phyloP scores from a whole-genome alignment of 306 rosid species.

The Vigna angularis region DNA sequence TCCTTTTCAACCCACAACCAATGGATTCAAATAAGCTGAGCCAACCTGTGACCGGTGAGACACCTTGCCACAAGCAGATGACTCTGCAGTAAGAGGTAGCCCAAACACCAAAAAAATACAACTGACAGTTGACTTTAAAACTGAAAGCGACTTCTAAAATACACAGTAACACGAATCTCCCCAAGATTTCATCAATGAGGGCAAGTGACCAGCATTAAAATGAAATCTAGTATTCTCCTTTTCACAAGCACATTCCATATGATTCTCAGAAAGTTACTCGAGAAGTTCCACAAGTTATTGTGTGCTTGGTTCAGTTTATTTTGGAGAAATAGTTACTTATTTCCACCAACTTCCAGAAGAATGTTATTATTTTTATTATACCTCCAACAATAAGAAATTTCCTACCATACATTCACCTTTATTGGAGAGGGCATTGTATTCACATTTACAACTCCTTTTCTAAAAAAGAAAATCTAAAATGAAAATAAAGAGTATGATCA shows the following conservation, averaged over 20 bases:
- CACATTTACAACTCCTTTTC: not conserved
- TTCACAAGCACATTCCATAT: constrained; percentile 11
- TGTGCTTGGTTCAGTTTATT: not conserved
- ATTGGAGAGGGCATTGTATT: constrained; percentile 10
- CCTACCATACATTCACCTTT: not conserved
- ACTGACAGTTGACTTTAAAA: constrained; percentile 9
- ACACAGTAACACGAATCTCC: constrained; percentile 10
- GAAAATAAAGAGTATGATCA: not conserved
- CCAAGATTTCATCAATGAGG: constrained; percentile 6
- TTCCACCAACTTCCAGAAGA: not conserved
- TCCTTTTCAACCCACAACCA: not conserved
- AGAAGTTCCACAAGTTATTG: constrained; percentile 1
- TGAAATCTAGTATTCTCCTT: not conserved
- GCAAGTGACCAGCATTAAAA: not conserved
- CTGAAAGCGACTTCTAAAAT: not conserved
- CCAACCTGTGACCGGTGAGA: not conserved
- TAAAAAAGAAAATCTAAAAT: constrained; percentile 6
- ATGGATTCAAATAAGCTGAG: constrained; percentile 23
- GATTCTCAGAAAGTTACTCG: constrained; percentile 12
- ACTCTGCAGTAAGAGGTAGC: constrained; percentile 14
- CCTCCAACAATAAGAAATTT: not conserved
- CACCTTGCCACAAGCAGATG: constrained; percentile 23
- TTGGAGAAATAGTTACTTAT: not conserved
- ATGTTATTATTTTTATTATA: not conserved
- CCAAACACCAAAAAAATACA: constrained; percentile 17